Evolutionary conservation across 2,329 filamentous ascomycete genomes (phyloP), one percentile per base, ranked within the genome.

Genomic region (Bretziella fagacearum): DNA sequence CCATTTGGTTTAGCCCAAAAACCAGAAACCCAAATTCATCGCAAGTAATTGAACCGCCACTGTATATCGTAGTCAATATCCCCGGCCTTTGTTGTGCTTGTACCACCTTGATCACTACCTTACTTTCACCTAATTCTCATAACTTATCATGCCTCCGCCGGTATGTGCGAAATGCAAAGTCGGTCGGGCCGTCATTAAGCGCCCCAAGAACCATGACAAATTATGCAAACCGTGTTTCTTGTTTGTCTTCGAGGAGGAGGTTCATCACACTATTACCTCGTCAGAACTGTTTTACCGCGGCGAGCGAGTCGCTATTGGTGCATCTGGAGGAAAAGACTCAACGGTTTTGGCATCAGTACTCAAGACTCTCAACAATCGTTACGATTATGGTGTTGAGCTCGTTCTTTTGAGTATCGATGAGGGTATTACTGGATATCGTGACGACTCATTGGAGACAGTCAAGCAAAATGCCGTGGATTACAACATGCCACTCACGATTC

Each of bases 281-380:
- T 84, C 82, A 15, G 66, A 71, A n/a, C 73, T 98, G 13, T 98
- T 98, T 63, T 68, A 69, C 37, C 77, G 72, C 1, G 89, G 89
- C 50, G 91, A 98, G 60, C 77, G 74, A 51, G 74, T 98, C 32
- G 93, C 91, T 6, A 95, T 98, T 57, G 93, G 91, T 36, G 91
- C 93, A 42, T 95, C 87, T 1, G 91, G 91, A 47, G 91, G 91
- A 55, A 98, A 98, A 64, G 91, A 98, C 62, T 95, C 86, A 45
- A 98, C 91, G 0, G 91, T 98, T 0, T 71, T 98, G 8, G 91
- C 91, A 3, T 93, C 86, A 0, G 87, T 98, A 0, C 71, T 98
- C 45, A 95, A 95, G 62, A 94, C 86, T 0, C 68, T 98, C 2
- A 96, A 98, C 56, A 84, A 93, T 60, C 77, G 87, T 39, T 77